Evolutionary conservation across 441 rosid genomes (phyloP).

Genomic region (Adansonia gregorii): DNA sequence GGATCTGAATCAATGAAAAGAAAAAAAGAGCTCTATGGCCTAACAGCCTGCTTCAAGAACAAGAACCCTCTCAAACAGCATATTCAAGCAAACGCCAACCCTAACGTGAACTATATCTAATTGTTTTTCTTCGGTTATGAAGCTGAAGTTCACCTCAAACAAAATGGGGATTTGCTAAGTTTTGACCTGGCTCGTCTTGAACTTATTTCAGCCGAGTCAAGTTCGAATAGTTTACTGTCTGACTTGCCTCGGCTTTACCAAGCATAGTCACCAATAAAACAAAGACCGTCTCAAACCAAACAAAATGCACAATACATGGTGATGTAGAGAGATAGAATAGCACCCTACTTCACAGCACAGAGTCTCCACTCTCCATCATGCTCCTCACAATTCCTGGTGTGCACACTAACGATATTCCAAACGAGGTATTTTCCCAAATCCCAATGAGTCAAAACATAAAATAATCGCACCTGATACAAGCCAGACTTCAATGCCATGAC

Average conservation of each 20-base stretch:
- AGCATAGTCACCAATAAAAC: conserved; percentile 3
- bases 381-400: not conserved
- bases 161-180: not conserved
- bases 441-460: not conserved
- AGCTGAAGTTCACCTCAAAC: not conserved
- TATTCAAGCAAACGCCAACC: not conserved
- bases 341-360: not conserved
- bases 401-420: not conserved
- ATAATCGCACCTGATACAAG: not conserved
- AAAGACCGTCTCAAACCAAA: not conserved
- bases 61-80: not conserved
- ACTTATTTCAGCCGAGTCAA: not conserved
- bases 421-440: not conserved
- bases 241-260: not conserved
- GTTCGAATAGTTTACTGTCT: not conserved
- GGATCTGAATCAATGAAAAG: not conserved
- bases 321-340: not conserved
- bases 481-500: not conserved
- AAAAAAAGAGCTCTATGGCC: too few species aligned
- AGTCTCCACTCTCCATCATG: not conserved
- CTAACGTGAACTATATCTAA: not conserved
- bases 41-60: not conserved
- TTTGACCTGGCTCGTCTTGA: not conserved
- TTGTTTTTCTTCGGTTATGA: too few species aligned
- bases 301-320: not conserved